A percentile compares a stretch with the other conserved stretches of the same genome.
Conservation (phyloP, 257 asterid species). For the Lycium barbarum region DNA sequence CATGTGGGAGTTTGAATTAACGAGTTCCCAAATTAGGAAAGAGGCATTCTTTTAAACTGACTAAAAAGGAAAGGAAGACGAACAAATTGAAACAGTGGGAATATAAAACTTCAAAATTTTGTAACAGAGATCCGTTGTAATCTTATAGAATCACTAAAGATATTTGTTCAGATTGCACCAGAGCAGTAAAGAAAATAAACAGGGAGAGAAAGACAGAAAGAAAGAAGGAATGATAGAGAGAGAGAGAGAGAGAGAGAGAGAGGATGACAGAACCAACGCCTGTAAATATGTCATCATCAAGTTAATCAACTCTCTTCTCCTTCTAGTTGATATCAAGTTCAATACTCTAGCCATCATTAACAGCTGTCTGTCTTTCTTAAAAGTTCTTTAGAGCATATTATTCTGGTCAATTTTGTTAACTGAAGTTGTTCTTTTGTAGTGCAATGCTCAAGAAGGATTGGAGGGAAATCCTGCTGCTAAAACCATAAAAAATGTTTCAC, state of each 20-base stretch:
- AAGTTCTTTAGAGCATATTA: not conserved
- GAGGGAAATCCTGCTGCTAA: slow-evolving; percentile 79
- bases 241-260: not conserved
- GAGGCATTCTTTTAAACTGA: no score
- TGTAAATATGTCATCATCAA: not conserved
- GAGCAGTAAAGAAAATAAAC: not conserved
- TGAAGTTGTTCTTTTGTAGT: slow-evolving; percentile 44
- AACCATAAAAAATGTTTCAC: slow-evolving; percentile 71
- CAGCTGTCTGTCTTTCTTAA: not conserved
- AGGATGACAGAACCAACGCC: not conserved
- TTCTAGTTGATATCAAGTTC: slow-evolving; percentile 15
- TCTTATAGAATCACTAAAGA: not conserved
- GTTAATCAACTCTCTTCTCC: not conserved
- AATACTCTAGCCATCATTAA: slow-evolving; percentile 7
- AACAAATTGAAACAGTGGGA: no score
- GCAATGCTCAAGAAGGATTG: slow-evolving; percentile 88
- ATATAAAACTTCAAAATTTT: not conserved
- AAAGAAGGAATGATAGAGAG: not conserved
- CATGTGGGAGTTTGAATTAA: no score
- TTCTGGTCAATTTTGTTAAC: slow-evolving; percentile 29
- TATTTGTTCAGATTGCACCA: slow-evolving; percentile 17
- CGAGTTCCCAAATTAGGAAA: no score
- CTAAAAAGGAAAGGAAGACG: no score
- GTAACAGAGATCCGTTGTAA: not conserved
- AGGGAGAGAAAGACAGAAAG: not conserved